A percentile compares a stretch with the other conserved stretches of the same genome.
Evolutionary conservation across 164 flowering plant genomes (phyloP).

Genomic region (Akebia trifoliata): DNA sequence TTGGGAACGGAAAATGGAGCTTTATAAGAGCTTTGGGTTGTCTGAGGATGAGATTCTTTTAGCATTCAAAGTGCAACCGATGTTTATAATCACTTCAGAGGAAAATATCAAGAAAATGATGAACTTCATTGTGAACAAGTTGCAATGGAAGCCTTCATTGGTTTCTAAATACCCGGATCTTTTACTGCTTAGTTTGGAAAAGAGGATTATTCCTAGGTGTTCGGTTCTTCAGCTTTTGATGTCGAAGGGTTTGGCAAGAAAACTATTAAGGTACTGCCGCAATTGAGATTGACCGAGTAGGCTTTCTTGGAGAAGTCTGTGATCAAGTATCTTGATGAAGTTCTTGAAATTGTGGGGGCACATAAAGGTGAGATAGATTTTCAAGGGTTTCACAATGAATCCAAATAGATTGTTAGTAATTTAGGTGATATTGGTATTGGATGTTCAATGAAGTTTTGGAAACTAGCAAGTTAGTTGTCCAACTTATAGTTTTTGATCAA

Average conservation of each 20-base stretch:
- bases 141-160: not conserved
- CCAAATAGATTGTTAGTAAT: not conserved
- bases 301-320: not conserved
- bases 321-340: not conserved
- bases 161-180: not conserved
- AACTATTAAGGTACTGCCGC: not conserved
- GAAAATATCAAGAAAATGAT: not conserved
- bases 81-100: not conserved
- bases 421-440: not conserved
- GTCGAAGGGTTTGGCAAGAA: constrained; percentile 4
- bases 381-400: not conserved
- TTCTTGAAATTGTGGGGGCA: not conserved
- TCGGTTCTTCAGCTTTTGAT: not conserved
- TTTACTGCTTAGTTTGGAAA: not conserved
- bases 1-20: constrained; percentile 1
- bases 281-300: not conserved
- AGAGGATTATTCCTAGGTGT: constrained; percentile 7
- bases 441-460: not conserved
- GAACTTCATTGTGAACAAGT: not conserved
- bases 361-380: not conserved
- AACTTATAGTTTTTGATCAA: no score
- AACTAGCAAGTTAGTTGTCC: not conserved
- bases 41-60: not conserved
- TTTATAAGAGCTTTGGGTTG: constrained; percentile 3
- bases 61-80: constrained; percentile 1